These are phyloP conservation scores for Graphiopsis chlorocephala DNA, from an alignment of 2,329 filamentous ascomycete genomes.

Conservation along the genomic window DNA sequence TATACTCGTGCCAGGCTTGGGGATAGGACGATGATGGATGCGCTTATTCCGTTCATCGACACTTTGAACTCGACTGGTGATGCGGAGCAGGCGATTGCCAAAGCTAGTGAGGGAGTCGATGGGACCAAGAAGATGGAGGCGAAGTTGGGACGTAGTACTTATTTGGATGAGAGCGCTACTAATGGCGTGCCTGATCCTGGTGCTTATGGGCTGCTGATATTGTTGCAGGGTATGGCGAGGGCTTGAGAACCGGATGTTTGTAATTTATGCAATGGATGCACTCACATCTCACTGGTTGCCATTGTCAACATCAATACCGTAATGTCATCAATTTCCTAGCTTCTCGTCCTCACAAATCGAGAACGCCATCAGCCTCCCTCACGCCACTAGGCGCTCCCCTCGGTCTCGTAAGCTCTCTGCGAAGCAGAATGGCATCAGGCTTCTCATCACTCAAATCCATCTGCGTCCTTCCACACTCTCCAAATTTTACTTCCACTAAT, in stretches of 20 bases:
- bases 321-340: not conserved
- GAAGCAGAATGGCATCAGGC: slow-evolving; percentile 25
- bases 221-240: slow-evolving; percentile 34
- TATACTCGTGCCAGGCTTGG: slow-evolving; percentile 35
- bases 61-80: slow-evolving; percentile 24
- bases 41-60: slow-evolving; percentile 36
- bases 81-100: slow-evolving; percentile 25
- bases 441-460: slow-evolving; percentile 22
- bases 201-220: slow-evolving; percentile 36
- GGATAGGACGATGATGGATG: slow-evolving; percentile 38
- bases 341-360: slow-evolving; percentile 22
- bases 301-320: not conserved
- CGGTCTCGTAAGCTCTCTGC: slow-evolving; percentile 25
- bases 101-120: slow-evolving; percentile 32
- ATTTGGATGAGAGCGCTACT: slow-evolving; percentile 37
- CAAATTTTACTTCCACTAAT: slow-evolving; percentile 26
- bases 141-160: slow-evolving; percentile 35
- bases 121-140: slow-evolving; percentile 37
- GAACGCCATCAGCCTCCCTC: slow-evolving; percentile 25
- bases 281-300: not conserved
- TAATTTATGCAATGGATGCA: not conserved
- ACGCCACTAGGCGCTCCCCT: slow-evolving; percentile 22
- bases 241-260: not conserved
- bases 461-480: not conserved
- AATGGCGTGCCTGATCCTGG: slow-evolving; percentile 37